Evolutionary conservation across 176 grass and related monocot genomes (phyloP).

Genomic region (Oryza brachyantha): DNA sequence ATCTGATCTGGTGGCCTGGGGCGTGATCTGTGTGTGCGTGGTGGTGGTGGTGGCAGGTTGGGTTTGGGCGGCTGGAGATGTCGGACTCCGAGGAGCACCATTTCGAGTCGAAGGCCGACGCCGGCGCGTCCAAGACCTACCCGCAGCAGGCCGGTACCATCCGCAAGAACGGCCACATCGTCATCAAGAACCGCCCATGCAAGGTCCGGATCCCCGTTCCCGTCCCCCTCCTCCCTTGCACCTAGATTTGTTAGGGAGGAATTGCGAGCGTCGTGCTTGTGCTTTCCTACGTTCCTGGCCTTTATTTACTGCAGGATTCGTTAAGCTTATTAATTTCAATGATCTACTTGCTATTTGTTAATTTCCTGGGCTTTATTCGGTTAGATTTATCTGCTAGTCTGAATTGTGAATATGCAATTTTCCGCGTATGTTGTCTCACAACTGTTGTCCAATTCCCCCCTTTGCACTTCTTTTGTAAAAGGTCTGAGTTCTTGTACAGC

Average conservation of each 20-base stretch:
- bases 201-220: constrained; percentile 40
- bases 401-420: background rate
- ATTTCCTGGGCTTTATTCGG: too few relatives aligned
- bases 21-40: background rate
- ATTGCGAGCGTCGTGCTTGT: too few relatives aligned
- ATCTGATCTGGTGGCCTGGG: background rate
- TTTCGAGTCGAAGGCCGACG: constrained; percentile 73
- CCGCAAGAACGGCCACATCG: constrained; percentile 61
- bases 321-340: background rate
- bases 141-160: constrained; percentile 68
- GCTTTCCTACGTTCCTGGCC: too few relatives aligned
- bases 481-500: too few relatives aligned
- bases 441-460: background rate
- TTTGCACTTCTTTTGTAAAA: background rate
- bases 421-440: background rate
- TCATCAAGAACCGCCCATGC: constrained; percentile 65
- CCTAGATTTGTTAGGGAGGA: background rate
- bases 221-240: background rate
- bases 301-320: background rate
- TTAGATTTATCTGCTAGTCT: background rate
- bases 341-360: background rate
- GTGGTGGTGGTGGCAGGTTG: background rate
- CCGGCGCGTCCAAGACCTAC: constrained; percentile 70
- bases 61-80: constrained; percentile 30
- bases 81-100: constrained; percentile 73